These are phyloP conservation scores for Solanum pinnatisectum DNA, from an alignment of 257 asterid genomes.

Conservation along the genomic window DNA sequence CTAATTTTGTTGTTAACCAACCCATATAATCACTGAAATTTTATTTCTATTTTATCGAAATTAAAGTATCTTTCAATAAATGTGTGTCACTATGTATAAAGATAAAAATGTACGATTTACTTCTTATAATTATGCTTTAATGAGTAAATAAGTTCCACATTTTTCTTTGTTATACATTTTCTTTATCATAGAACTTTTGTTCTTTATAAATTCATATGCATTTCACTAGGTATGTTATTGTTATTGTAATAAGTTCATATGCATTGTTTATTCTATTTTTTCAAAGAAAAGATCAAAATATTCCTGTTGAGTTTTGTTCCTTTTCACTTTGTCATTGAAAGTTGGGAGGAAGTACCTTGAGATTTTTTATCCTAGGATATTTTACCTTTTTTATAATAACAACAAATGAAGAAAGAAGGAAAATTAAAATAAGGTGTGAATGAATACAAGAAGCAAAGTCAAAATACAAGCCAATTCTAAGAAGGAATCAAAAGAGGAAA, in stretches of 20 bases:
- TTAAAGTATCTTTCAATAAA: background rate
- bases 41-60: background rate
- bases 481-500: background rate
- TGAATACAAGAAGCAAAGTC: background rate
- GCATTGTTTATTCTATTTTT: background rate
- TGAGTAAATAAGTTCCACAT: background rate
- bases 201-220: background rate
- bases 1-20: background rate
- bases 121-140: background rate
- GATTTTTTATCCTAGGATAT: background rate
- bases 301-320: background rate
- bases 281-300: background rate
- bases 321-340: background rate
- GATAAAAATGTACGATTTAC: background rate
- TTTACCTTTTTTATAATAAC: background rate
- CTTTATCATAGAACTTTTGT: background rate
- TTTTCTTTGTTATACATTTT: background rate
- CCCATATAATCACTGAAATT: background rate
- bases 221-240: background rate
- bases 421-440: background rate
- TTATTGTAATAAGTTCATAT: background rate
- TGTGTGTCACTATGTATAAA: background rate
- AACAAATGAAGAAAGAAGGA: background rate
- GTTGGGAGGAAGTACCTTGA: background rate
- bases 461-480: background rate